Evolutionary conservation across 257 asterid genomes (phyloP), one percentile per base, ranked within the genome.

Genomic region (Solanum arcanum): DNA sequence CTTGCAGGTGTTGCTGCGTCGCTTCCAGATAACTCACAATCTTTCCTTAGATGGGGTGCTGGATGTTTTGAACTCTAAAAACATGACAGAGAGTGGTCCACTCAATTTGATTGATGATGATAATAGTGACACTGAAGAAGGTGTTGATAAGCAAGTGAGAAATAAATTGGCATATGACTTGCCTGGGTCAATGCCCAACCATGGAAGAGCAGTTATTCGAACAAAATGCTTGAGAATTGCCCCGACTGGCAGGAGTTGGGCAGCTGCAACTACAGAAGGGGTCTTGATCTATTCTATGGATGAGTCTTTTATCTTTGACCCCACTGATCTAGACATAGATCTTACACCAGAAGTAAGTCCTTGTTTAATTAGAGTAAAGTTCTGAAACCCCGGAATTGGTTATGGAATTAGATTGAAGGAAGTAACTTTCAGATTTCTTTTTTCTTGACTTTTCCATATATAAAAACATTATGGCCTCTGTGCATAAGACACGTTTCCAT

Each of bases 251-350:
- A 93, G 98, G 86, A 96, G 92, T 88, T 97, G 98, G 98, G 97
- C 99, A 72, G 99, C 99, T 84, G 99, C 99, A 83, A 97, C 99
- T 49, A 96, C 99, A 33, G 99, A 97, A 92, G 99, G 99, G 80
- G 99, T 97, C 56, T 86, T 95, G 89, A 21, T 97, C 74, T 97
- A 96, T 89, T 92, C 98, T 60, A 95, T 97, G 98, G 99, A 97
- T 42, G 99, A 96, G 81, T 92, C 98, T 85, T 93, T 95, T 87
- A 96, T 97, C 88, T 95, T 97, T 88, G 99, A 97, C 89, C 99
- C 99, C 83, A 97, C 99, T 21, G 99, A 97, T 91, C 98, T 97
- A 84, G 99, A 95, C 89, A 92, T 97, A 41, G 99, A 97, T 87
- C 99, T 97, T 76, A 97, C 99, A 20, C 99, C 99, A 16, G 98